phyloP scores from a whole-genome alignment of 2,329 filamentous ascomycete species.

The Nemania sp. region DNA sequence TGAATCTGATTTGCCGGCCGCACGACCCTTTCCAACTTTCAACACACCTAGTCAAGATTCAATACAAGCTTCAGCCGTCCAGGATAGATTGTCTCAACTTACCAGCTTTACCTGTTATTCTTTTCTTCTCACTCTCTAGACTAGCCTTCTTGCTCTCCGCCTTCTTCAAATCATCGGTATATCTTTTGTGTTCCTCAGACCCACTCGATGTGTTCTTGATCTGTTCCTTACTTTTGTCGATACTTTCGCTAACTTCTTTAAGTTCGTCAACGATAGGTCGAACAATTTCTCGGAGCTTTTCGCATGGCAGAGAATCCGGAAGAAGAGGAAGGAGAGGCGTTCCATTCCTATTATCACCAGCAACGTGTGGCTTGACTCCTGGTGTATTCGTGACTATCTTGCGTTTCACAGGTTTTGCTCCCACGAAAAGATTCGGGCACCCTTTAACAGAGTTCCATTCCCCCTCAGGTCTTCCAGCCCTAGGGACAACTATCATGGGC shows the following conservation, averaged over 20 bases:
- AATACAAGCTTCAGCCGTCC: conserved; percentile 12
- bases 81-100: conserved; percentile 9
- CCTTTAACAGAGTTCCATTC: conserved; percentile 33
- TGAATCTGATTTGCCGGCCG: conserved; percentile 29
- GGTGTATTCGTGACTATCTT: conserved; percentile 27
- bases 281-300: conserved; percentile 35
- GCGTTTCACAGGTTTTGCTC: conserved; percentile 26
- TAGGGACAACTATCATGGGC: conserved; percentile 5
- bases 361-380: conserved; percentile 35
- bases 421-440: conserved; percentile 35
- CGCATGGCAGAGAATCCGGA: conserved; percentile 32
- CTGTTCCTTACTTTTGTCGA: conserved; percentile 19
- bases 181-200: conserved; percentile 27
- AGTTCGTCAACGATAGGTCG: conserved; percentile 33
- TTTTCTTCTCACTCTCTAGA: conserved; percentile 34
- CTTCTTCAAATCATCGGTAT: conserved; percentile 28
- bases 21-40: conserved; percentile 25
- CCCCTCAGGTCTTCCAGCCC: conserved; percentile 1
- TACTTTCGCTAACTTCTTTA: conserved; percentile 20
- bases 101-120: conserved; percentile 32
- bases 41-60: conserved; percentile 22
- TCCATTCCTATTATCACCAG: conserved; percentile 36
- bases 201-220: conserved; percentile 13
- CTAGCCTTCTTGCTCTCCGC: conserved; percentile 23
- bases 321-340: conserved; percentile 28